Base-by-base conservation (phyloP, 441 rosid genomes). In the Populus tomentosa region DNA sequence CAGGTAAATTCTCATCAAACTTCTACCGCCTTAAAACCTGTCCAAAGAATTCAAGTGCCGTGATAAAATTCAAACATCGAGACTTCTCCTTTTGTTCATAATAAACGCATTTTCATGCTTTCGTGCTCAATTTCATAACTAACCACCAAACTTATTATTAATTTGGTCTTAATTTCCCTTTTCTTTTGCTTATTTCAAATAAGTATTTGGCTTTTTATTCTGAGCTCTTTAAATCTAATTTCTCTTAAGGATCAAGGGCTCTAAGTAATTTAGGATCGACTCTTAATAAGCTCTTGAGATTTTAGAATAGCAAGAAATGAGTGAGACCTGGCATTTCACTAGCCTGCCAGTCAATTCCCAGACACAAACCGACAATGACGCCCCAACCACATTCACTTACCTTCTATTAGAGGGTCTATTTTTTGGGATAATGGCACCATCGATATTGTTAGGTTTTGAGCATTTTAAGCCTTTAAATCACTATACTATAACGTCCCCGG, bases 1-100 rank as follows among this genome's bases (percentile, higher is more conserved):
- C 90, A 91, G 97, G 99, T 95, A 84, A 78, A 50, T 70, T 72
- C 72, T 62, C 65, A 62, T 62, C 65, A 23, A 23, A 62, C 65
- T 14, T 24, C 65, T 8, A 10, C 26, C 28, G 9, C 28, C 65
- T 21, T 23, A 1, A 62, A 21, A 62, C 24, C 65, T 62, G 65
- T 62, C 65, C 26, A 1, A 3, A 62, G 28, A 62, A 62, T 62
- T 62, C 65, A 62, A 62, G 65, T 62, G 28, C 65, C 13, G 38
- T 18, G 7, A 16, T 67, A 67, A 20, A 33, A 21, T 23, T 24
- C 69, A n/a, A 50, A 11, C 65, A 26, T 63, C n/a, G 16, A 2
- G 14, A 9, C 30, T 59, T 23, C 72, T 14, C 10, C 2, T 28
- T 69, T 4, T 50, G 28, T n/a, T 20, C 56, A 13, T 1, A 73